Evolutionary conservation across 1,284 basidiomycete genomes (phyloP), one percentile per base, ranked within the genome.

Genomic region (Vanrija pseudolonga): DNA sequence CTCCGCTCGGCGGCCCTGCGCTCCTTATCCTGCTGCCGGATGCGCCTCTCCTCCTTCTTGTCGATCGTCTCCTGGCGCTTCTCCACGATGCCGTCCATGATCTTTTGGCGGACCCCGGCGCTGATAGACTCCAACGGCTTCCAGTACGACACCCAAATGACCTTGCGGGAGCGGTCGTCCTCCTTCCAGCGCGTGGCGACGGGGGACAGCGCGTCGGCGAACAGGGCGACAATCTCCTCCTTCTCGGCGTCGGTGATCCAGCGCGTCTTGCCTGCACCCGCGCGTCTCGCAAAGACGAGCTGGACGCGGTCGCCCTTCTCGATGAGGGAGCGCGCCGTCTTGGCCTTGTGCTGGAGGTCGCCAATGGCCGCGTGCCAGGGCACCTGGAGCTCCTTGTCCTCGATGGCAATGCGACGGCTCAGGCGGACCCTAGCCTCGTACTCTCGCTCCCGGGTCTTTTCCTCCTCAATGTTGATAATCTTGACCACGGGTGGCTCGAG

Each of bases 171-270:
- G 8, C 84, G 79, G 19, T 85, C 79, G 72, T 95, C 91, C 69
- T 92, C 90, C 73, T 94, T 92, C 79, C 90, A 93, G 74, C 90
- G 83, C 80, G 89, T 89, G 44, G 81, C 76, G 41, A 94, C 77
- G 64, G 90, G 88, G 64, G 80, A 83, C 60, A 96, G 77, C 72
- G 91, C 90, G 61, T 86, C 86, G 38, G 90, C 74, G 18, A 80
- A 76, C 55, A 76, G 70, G 19, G 62, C 66, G 22, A 80, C 60
- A n/a, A 76, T 63, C 63, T 90, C 89, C 69, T 57, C 54, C 50
- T 64, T 66, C 26, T 57, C 52, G 11, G 43, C 37, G 19, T 61
- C 56, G 1, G 47, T 19, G 12, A 50, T 37, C 50, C 20, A 20
- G 15, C 39, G 37, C 8, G 45, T 40, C 18, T 51, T 50, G 15